These are phyloP conservation scores for Rhizopus delemar DNA, from an alignment of 371 early-diverging fungal species.

Conservation along the genomic window DNA sequence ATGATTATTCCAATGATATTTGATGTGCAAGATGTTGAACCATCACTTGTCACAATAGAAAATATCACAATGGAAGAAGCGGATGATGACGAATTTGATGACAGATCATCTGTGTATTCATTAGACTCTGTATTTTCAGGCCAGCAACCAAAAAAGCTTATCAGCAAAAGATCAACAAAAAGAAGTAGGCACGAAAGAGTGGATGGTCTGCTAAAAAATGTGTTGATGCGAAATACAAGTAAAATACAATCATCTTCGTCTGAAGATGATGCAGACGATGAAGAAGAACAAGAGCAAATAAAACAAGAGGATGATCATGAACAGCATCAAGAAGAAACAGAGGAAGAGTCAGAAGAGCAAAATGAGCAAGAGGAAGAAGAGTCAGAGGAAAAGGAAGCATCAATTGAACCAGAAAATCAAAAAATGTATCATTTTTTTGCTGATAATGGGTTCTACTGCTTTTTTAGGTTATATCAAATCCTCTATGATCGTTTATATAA, in stretches of 20 bases:
- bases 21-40: slow-evolving; percentile 49
- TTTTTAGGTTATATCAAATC: slow-evolving; percentile 77
- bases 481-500: slow-evolving; percentile 70
- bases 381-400: neutral
- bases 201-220: slow-evolving; percentile 24
- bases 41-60: slow-evolving; percentile 28
- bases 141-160: neutral
- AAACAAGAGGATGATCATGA: slow-evolving; percentile 13
- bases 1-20: slow-evolving; percentile 77
- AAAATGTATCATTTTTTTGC: slow-evolving; percentile 61
- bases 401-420: slow-evolving; percentile 24
- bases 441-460: slow-evolving; percentile 79
- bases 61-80: slow-evolving; percentile 40
- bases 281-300: neutral
- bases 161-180: neutral
- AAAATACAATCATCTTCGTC: slow-evolving; percentile 6
- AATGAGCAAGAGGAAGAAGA: slow-evolving; percentile 20
- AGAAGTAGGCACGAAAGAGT: slow-evolving; percentile 10
- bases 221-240: slow-evolving; percentile 21
- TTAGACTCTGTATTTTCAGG: slow-evolving; percentile 12
- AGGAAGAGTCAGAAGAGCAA: slow-evolving; percentile 15
- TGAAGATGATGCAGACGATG: slow-evolving; percentile 14
- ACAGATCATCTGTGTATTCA: slow-evolving; percentile 23
- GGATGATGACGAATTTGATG: slow-evolving; percentile 30
- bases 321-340: slow-evolving; percentile 10